Evolutionary conservation across 1,284 basidiomycete species (phyloP).

Genomic region (Laetiporus sulphureus): DNA sequence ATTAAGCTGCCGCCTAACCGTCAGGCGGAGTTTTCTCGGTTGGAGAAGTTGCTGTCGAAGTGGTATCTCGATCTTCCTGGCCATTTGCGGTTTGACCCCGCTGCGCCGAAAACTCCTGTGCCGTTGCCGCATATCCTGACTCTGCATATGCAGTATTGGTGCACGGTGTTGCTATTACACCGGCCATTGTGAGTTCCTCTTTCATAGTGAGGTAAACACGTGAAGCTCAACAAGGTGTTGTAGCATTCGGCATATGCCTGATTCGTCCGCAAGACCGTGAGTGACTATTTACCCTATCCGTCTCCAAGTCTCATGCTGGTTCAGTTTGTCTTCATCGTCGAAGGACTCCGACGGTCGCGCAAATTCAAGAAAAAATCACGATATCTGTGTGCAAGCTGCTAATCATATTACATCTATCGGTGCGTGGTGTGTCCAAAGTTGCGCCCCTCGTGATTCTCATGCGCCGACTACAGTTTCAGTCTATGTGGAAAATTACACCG

Average conservation of each 20-base stretch:
- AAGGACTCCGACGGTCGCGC: constrained; percentile 48
- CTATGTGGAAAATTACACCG: constrained; percentile 58
- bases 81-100: constrained; percentile 58
- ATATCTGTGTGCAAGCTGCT: constrained; percentile 65
- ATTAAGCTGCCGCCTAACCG: constrained; percentile 53
- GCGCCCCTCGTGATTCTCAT: neutral
- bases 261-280: constrained; percentile 16
- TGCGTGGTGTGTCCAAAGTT: constrained; percentile 24
- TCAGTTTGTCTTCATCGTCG: constrained; percentile 13
- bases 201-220: too few species aligned
- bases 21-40: constrained; percentile 46
- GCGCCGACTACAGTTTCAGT: constrained; percentile 34
- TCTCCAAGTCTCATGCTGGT: neutral
- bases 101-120: constrained; percentile 31
- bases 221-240: too few species aligned
- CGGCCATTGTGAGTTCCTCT: constrained; percentile 66
- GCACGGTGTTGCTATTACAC: constrained; percentile 70
- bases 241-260: constrained; percentile 18
- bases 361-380: constrained; percentile 59
- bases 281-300: constrained; percentile 3
- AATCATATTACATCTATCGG: constrained; percentile 76
- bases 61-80: constrained; percentile 75
- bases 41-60: constrained; percentile 67
- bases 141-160: constrained; percentile 86
- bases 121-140: constrained; percentile 63